Percentiles rank a stretch among this genome's conserved stretches.
Conservation (phyloP, 2,329 filamentous ascomycete genomes). For the Aspergillus costaricaensis region DNA sequence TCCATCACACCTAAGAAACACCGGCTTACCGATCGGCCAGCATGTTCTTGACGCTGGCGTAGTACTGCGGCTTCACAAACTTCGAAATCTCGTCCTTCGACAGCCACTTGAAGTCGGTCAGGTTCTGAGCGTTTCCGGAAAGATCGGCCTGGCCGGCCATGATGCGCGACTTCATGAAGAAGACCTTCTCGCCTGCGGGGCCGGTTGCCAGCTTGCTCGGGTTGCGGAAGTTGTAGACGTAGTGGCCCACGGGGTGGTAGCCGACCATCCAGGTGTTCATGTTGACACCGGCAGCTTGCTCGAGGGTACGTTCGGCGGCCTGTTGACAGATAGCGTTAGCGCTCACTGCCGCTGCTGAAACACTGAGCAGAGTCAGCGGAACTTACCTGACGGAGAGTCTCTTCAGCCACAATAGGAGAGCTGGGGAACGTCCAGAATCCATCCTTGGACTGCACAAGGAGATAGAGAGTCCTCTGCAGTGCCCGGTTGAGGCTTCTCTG, state of each 20-base stretch:
- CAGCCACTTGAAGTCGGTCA: slow-evolving; percentile 88
- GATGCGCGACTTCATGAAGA: slow-evolving; percentile 95
- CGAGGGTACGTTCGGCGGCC: slow-evolving; percentile 79
- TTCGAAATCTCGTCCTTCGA: slow-evolving; percentile 81
- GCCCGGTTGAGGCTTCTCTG: slow-evolving; percentile 74
- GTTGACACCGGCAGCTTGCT: slow-evolving; percentile 78
- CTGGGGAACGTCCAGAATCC: slow-evolving; percentile 81
- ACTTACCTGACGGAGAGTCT: slow-evolving; percentile 81
- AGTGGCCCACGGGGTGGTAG: slow-evolving; percentile 82
- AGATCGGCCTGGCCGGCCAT: slow-evolving; percentile 94
- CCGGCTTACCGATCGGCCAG: slow-evolving; percentile 68
- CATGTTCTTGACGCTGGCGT: slow-evolving; percentile 76
- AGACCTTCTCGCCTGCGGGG: slow-evolving; percentile 74
- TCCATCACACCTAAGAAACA: neutral
- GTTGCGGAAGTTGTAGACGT: slow-evolving; percentile 60
- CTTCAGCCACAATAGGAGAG: slow-evolving; percentile 66
- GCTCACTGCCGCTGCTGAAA: neutral
- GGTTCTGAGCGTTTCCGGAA: slow-evolving; percentile 67
- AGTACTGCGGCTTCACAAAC: slow-evolving; percentile 69
- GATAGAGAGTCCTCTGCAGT: slow-evolving; percentile 80
- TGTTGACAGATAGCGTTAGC: slow-evolving; percentile 43
- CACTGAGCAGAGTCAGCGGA: neutral
- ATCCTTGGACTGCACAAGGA: slow-evolving; percentile 72
- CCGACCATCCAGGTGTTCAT: slow-evolving; percentile 99
- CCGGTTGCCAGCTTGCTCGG: slow-evolving; percentile 45